Conservation (phyloP, 2,329 filamentous ascomycete genomes). For the Talaromyces sp. region DNA sequence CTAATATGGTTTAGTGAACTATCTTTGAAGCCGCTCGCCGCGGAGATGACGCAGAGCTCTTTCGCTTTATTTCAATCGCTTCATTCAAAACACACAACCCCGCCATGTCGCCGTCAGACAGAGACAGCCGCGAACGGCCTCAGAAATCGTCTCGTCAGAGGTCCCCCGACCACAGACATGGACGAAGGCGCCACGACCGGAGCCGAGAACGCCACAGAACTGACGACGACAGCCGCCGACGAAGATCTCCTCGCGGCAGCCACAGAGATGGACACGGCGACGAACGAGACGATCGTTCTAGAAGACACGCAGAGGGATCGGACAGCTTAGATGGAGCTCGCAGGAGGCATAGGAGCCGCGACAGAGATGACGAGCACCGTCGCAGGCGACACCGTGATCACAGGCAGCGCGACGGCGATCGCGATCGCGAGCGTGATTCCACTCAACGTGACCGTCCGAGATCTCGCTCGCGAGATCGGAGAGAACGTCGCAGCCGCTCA, state of each 20-base stretch:
- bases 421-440: not conserved
- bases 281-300: constrained; percentile 18
- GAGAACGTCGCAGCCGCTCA: constrained; percentile 21
- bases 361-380: constrained; percentile 4
- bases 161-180: constrained; percentile 15
- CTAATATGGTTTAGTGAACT: not conserved
- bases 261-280: constrained; percentile 17
- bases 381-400: constrained; percentile 9
- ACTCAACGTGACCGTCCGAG: constrained; percentile 10
- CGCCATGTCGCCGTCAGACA: constrained; percentile 10
- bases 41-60: not conserved
- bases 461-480: constrained; percentile 12
- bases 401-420: not conserved
- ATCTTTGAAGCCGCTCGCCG: not conserved
- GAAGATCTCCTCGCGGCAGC: constrained; percentile 14
- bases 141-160: constrained; percentile 11
- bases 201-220: constrained; percentile 14
- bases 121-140: constrained; percentile 13
- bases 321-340: constrained; percentile 21
- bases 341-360: constrained; percentile 18
- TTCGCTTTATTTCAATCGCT: not conserved
- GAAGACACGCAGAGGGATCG: constrained; percentile 21
- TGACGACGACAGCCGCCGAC: constrained; percentile 1
- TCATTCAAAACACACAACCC: not conserved
- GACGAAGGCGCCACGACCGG: constrained; percentile 16